Evolutionary conservation across 352 stramenopile genomes (phyloP).

Genomic region (Globisporangium spiculum): DNA sequence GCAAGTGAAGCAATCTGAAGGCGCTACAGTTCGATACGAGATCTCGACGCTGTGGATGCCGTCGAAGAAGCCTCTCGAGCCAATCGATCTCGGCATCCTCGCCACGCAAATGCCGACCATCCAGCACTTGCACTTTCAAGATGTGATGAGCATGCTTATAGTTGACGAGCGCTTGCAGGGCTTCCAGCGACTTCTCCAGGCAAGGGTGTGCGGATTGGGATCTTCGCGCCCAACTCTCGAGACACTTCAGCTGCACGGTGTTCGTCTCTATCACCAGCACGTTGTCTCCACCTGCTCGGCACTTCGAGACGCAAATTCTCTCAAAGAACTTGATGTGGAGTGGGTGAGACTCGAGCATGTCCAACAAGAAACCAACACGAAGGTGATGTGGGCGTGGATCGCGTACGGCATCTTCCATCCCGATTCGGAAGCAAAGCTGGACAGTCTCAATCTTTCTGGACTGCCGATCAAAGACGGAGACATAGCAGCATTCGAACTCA

Average conservation of each 20-base stretch:
- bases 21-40: neutral
- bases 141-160: neutral
- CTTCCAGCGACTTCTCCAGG: neutral
- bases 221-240: neutral
- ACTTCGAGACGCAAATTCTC: conserved; percentile 3
- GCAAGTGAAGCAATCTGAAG: neutral
- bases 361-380: conserved; percentile 9
- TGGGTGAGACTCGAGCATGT: neutral
- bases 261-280: neutral
- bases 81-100: neutral
- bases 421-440: conserved; percentile 27
- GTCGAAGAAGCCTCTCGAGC: neutral
- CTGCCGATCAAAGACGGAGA: conserved; percentile 20
- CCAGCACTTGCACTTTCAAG: neutral
- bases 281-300: neutral
- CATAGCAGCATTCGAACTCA: conserved; percentile 11
- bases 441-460: conserved; percentile 30
- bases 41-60: conserved; percentile 6
- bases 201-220: neutral
- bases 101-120: neutral
- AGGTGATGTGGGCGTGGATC: conserved; percentile 38
- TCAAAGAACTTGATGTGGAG: neutral
- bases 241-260: neutral
- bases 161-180: neutral
- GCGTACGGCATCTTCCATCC: conserved; percentile 40